phyloP scores from a whole-genome alignment of 2,329 filamentous ascomycete genomes.

The Fusarium acutatum region DNA sequence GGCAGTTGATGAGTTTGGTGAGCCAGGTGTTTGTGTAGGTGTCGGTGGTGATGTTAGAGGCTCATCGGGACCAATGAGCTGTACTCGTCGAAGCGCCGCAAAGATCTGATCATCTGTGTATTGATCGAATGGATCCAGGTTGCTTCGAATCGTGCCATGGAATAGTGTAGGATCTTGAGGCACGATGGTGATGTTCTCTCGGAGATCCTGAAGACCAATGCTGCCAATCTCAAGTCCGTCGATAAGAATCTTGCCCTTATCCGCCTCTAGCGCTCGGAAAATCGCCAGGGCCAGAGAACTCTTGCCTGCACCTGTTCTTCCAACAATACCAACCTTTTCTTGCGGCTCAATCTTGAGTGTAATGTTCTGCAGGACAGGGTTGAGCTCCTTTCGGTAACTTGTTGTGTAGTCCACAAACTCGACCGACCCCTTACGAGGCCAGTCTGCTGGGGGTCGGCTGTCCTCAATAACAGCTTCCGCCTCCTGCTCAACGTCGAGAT shows the following conservation, averaged over 20 bases:
- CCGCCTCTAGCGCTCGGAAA: slow-evolving; percentile 92
- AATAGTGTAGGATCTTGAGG: slow-evolving; percentile 97
- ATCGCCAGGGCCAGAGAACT: slow-evolving; percentile 92
- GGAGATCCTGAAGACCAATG: slow-evolving; percentile 92
- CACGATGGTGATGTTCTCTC: slow-evolving; percentile 95
- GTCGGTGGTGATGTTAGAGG: slow-evolving; percentile 43
- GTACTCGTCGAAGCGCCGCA: slow-evolving; percentile 83
- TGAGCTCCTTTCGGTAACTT: slow-evolving; percentile 86
- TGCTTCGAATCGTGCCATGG: slow-evolving; percentile 88
- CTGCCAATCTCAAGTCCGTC: slow-evolving; percentile 89
- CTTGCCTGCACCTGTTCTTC: slow-evolving; percentile 94
- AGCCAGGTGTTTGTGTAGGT: slow-evolving; percentile 37
- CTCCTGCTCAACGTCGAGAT: slow-evolving; percentile 95
- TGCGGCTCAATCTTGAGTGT: slow-evolving; percentile 85
- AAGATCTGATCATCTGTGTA: slow-evolving; percentile 95
- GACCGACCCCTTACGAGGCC: slow-evolving; percentile 86
- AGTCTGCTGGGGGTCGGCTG: slow-evolving; percentile 78
- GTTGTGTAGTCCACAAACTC: slow-evolving; percentile 92
- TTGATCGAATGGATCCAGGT: slow-evolving; percentile 89
- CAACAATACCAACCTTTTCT: slow-evolving; percentile 96
- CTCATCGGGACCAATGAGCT: slow-evolving; percentile 77
- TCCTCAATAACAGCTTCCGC: slow-evolving; percentile 80
- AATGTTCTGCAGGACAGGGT: slow-evolving; percentile 83
- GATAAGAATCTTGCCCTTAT: slow-evolving; percentile 87
- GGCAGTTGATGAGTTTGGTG: slow-evolving; percentile 48